Conservation (phyloP, 2,329 filamentous ascomycete species). For the Xylariaceae sp. region DNA sequence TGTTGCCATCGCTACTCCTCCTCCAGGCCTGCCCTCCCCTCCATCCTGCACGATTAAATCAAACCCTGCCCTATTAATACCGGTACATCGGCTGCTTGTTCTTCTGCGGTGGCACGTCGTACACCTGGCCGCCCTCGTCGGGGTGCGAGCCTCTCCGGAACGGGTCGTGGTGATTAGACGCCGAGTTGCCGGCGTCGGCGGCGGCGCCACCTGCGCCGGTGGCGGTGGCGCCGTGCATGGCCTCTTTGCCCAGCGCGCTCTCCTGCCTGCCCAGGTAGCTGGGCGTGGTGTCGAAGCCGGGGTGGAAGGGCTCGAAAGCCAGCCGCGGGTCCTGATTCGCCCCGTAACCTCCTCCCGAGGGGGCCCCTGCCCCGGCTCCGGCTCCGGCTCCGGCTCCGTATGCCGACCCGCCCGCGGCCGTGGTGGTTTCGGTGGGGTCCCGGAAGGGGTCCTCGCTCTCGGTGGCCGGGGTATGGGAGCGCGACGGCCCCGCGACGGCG, state of each 20-base stretch:
- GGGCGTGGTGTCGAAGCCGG: conserved; percentile 25
- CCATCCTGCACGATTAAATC: too few relatives aligned
- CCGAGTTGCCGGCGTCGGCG: conserved; percentile 6
- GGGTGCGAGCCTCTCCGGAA: conserved; percentile 7
- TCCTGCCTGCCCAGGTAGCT: conserved; percentile 32
- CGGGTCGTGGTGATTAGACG: conserved; percentile 6
- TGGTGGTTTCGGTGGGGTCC: conserved; percentile 21
- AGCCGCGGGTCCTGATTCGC: conserved; percentile 19
- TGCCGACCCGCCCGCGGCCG: conserved; percentile 4
- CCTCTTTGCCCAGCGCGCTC: conserved; percentile 32
- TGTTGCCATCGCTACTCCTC: too few relatives aligned
- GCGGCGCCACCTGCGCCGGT: neutral
- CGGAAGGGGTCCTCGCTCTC: conserved; percentile 27
- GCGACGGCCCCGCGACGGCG: conserved; percentile 20
- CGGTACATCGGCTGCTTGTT: conserved; percentile 30
- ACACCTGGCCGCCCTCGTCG: conserved; percentile 32
- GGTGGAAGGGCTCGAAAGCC: conserved; percentile 27
- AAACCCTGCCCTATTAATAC: conserved; percentile 18
- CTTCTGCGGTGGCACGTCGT: conserved; percentile 27
- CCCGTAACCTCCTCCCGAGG: conserved; percentile 13
- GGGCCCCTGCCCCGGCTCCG: conserved; percentile 15
- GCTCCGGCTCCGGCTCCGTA: conserved; percentile 5
- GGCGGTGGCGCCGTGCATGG: conserved; percentile 31
- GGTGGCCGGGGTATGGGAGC: conserved; percentile 20
- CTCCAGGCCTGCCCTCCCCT: too few relatives aligned